Base-by-base conservation (phyloP, 306 rosid genomes). In the Cucumis melo region DNA sequence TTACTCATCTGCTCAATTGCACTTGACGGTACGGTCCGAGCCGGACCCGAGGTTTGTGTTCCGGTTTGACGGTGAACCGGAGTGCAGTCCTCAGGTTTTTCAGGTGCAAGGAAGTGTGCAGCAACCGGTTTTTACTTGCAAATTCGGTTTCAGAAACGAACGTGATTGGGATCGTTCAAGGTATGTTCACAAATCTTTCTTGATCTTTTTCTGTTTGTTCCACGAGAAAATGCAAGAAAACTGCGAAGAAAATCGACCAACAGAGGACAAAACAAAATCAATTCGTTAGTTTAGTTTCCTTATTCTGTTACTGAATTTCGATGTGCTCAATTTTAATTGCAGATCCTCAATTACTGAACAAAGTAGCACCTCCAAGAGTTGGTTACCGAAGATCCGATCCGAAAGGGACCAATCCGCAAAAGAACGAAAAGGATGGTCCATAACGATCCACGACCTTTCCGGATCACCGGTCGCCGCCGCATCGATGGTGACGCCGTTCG, bases 41-140 rank as follows among this genome's bases (percentile, higher is more conserved):
- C 94, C 93, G 16, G 90, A 92, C 76, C 98, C 94, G 16, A 80
- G 98, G 41, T 92, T 92, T 21, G 86, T 90, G 10, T 92, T 92
- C 66, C 84, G 86, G 78, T 92, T 92, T 77, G 96, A 87, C 4
- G 90, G 96, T 2, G 92, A 87, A 59, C 98, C 98, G 12, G 98
- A 92, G 80, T 90, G 96, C 17, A 92, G 98, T 56, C 98, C 96
- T 0, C 96, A 92, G 79, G 92, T 92, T 8, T 92, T 87, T 41
- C 98, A 89, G 83, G 85, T 92, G 1, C 91, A 75, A 67, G 98
- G 93, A 16, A 89, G 36, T 58, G 75, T 84, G 12, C 74, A 67
- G 54, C 89, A 86, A 75, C 87, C 85, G 50, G 87, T 82, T 11
- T 80, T 84, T 71, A 80, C 87, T 63, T 82, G 87, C 84, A 80